Evolutionary conservation across 768 basidiomycete species (phyloP).

Genomic region (Auriculariales sp.): DNA sequence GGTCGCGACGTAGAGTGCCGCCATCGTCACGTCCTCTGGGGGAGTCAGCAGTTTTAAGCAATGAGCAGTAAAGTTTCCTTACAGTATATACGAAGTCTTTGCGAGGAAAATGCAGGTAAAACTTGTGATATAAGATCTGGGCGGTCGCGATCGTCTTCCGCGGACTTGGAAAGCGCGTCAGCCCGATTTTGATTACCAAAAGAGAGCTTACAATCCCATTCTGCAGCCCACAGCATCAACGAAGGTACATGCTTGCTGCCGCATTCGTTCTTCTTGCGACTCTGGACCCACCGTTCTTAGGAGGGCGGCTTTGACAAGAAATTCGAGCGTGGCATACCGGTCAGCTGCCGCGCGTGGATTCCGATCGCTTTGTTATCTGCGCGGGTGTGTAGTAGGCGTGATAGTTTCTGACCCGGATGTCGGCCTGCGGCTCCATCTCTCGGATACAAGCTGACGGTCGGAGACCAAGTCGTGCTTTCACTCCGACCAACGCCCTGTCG

Average conservation of each 20-base stretch:
- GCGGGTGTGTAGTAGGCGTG: conserved; percentile 76
- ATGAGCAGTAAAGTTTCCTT: background rate
- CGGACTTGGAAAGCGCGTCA: conserved; percentile 40
- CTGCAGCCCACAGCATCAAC: conserved; percentile 73
- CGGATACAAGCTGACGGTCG: no score
- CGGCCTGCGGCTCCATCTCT: no score
- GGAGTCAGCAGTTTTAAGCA: background rate
- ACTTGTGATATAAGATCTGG: conserved; percentile 87
- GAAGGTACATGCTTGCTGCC: conserved; percentile 80
- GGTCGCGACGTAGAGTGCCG: conserved; percentile 80
- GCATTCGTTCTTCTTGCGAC: conserved; percentile 63
- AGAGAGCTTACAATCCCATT: conserved; percentile 80
- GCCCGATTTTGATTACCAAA: background rate
- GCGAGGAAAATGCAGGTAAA: conserved; percentile 88
- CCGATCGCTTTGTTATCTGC: conserved; percentile 66
- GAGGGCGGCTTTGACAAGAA: background rate
- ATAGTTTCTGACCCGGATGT: no score
- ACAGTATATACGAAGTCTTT: conserved; percentile 79
- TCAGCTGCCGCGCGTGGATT: conserved; percentile 72
- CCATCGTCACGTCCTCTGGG: conserved; percentile 71
- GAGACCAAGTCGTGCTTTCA: no score
- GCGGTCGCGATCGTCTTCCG: conserved; percentile 86
- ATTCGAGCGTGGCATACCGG: background rate
- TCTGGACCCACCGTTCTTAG: conserved; percentile 22
- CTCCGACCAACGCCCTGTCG: no score